phyloP scores from a whole-genome alignment of 305 asterid genomes.

The Striga hermonthica region DNA sequence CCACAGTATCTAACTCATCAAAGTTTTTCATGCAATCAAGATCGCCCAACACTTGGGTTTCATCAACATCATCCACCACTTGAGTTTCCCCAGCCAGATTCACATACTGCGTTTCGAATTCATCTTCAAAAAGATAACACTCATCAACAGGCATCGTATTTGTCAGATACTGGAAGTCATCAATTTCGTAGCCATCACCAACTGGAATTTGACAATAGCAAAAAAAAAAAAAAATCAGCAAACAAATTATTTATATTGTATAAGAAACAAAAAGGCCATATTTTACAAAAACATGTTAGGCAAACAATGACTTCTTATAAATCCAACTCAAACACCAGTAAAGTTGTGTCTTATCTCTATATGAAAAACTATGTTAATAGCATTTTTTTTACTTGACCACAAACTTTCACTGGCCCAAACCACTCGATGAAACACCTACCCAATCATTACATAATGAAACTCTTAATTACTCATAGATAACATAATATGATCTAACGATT shows the following conservation, averaged over 20 bases:
- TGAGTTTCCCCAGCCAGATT: conserved; percentile 56
- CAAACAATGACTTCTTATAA: conserved; percentile 4
- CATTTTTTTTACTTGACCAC: not conserved
- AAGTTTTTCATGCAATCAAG: conserved; percentile 33
- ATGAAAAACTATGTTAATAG: conserved; percentile 16
- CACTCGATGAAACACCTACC: no score
- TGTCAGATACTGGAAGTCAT: conserved; percentile 33
- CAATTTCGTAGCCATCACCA: conserved; percentile 35
- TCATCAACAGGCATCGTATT: conserved; percentile 48
- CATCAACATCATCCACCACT: conserved; percentile 38
- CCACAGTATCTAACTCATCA: conserved; percentile 33
- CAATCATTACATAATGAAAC: not conserved
- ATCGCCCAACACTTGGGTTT: conserved; percentile 58
- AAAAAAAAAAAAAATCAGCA: conserved; percentile 6
- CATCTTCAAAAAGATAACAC: conserved; percentile 43
- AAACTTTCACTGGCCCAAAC: conserved; percentile 17
- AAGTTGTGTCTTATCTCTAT: not conserved
- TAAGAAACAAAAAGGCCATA: not conserved
- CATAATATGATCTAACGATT: conserved; percentile 1
- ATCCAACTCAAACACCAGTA: not conserved
- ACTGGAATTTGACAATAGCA: conserved; percentile 27
- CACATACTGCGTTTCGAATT: conserved; percentile 55
- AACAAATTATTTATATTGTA: conserved; percentile 5
- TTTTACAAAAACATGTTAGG: not conserved
- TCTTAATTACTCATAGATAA: not conserved